These are phyloP conservation scores for Eucalyptus sp. DNA, from an alignment of 345 rosid genomes.

Conservation along the genomic window DNA sequence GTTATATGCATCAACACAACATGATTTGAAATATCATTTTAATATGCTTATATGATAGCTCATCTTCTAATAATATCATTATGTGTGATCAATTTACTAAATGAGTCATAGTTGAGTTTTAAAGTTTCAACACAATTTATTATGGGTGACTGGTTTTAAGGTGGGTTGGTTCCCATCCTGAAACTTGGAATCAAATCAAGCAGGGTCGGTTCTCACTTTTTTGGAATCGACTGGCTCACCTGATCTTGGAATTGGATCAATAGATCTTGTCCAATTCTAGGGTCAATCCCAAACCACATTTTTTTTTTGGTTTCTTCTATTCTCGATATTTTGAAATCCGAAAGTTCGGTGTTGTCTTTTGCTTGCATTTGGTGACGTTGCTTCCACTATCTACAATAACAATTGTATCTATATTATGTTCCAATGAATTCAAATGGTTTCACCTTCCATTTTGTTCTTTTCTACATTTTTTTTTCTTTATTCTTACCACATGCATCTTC, in stretches of 20 bases:
- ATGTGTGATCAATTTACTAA: not conserved
- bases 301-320: too few relatives aligned
- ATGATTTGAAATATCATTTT: not conserved
- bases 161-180: not conserved
- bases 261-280: rapidly evolving
- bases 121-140: not conserved
- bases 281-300: not conserved
- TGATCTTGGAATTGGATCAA: too few relatives aligned
- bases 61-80: not conserved
- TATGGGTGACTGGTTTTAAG: too few relatives aligned
- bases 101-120: not conserved
- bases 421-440: not conserved
- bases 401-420: not conserved
- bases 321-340: too few relatives aligned
- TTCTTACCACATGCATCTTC: too few relatives aligned
- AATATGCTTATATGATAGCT: not conserved
- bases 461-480: too few relatives aligned
- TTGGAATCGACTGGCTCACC: not conserved
- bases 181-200: too few relatives aligned
- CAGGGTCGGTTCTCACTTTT: not conserved
- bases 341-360: too few relatives aligned
- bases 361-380: too few relatives aligned
- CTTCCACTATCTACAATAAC: too few relatives aligned
- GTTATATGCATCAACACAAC: not conserved
- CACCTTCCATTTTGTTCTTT: not conserved